A percentile compares a stretch with the other conserved stretches of the same genome.
Evolutionary conservation across 2,329 filamentous ascomycete genomes (phyloP).

Genomic region (Aspergillus sclerotialis): DNA sequence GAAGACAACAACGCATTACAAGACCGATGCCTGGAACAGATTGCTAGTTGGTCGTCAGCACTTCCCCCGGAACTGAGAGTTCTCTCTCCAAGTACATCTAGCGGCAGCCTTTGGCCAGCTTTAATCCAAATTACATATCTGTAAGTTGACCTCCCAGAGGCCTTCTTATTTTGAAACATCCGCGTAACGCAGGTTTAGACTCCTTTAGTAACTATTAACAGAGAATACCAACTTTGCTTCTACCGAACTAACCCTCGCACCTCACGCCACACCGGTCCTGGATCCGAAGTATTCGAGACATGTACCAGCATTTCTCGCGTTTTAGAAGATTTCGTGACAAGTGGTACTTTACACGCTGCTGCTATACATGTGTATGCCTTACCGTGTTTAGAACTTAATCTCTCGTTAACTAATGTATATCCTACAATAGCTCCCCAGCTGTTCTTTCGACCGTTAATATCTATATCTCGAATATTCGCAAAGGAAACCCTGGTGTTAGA

Average conservation of each 20-base stretch:
- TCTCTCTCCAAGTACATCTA: conserved; percentile 5
- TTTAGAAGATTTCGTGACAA: conserved; percentile 14
- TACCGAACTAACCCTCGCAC: conserved; percentile 8
- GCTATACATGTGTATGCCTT: conserved; percentile 6
- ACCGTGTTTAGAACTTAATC: neutral
- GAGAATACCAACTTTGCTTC: conserved; percentile 7
- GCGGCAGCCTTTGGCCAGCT: conserved; percentile 7
- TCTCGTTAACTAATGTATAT: too few relatives aligned
- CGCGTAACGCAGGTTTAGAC: too few relatives aligned
- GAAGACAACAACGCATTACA: conserved; percentile 4
- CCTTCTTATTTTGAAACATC: neutral
- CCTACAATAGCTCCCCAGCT: conserved; percentile 10
- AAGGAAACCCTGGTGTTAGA: conserved; percentile 5
- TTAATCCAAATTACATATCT: conserved; percentile 8
- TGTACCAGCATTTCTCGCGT: conserved; percentile 12
- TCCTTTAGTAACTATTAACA: neutral
- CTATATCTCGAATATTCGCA: conserved; percentile 12
- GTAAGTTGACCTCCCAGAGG: conserved; percentile 1
- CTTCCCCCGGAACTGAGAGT: conserved; percentile 5
- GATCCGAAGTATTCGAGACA: conserved; percentile 9
- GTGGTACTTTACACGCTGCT: conserved; percentile 7
- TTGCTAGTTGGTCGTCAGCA: conserved; percentile 6
- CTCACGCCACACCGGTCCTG: conserved; percentile 6
- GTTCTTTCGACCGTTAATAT: conserved; percentile 9
- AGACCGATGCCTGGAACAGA: conserved; percentile 9